These are phyloP conservation scores for Solanum dulcamara DNA, from an alignment of 257 asterid genomes.

Conservation along the genomic window DNA sequence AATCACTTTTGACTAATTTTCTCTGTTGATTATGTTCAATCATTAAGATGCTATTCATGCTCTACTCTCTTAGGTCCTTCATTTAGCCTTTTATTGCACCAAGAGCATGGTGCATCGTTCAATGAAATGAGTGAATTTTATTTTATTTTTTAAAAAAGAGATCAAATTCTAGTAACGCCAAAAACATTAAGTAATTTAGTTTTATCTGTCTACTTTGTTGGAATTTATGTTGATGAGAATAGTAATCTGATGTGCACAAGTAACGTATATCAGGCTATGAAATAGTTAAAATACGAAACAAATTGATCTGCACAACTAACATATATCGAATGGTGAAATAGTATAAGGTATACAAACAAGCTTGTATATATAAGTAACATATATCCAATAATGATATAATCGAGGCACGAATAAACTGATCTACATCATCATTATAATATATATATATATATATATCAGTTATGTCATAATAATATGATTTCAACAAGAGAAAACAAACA, in stretches of 20 bases:
- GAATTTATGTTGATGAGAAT: neutral
- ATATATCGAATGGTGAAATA: neutral
- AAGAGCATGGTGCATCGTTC: rapidly evolving
- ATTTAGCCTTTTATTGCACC: neutral
- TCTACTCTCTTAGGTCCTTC: neutral
- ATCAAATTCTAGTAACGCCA: neutral
- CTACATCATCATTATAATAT: neutral
- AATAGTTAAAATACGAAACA: neutral
- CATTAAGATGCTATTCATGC: neutral
- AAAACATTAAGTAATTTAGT: neutral
- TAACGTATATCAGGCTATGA: neutral
- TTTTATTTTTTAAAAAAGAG: too few relatives aligned
- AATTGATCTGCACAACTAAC: neutral
- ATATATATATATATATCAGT: too few relatives aligned
- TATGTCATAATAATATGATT: neutral
- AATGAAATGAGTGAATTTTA: neutral
- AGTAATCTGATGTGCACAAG: neutral
- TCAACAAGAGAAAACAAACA: neutral
- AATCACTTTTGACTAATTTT: neutral
- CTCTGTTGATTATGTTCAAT: neutral
- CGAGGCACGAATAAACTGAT: neutral
- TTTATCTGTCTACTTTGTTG: neutral
- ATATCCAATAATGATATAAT: neutral
- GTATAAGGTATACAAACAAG: neutral
- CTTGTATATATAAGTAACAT: neutral